Evolutionary conservation across 192 early-diverging fungal genomes (phyloP).

Genomic region (Backusella circina): DNA sequence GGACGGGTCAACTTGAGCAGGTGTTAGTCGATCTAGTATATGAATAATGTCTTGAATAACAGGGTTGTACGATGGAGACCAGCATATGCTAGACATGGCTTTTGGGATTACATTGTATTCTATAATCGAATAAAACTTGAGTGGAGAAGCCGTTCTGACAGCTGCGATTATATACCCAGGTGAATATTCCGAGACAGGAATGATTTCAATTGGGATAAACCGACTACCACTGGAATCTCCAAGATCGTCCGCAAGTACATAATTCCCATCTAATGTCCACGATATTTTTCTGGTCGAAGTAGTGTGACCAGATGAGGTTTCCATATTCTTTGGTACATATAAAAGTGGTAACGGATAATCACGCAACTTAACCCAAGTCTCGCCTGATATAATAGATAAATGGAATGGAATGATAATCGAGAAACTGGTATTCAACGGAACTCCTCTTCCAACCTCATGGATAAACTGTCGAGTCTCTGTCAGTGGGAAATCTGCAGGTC

Average conservation of each 20-base stretch:
- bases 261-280: conserved; percentile 26
- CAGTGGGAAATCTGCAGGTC: conserved; percentile 8
- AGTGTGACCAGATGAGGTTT: not conserved
- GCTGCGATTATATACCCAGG: conserved; percentile 11
- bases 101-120: conserved; percentile 18
- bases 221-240: conserved; percentile 16
- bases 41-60: conserved; percentile 28
- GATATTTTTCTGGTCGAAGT: not conserved
- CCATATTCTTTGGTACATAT: conserved; percentile 19
- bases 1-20: conserved; percentile 27
- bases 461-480: conserved; percentile 22
- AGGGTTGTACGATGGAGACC: conserved; percentile 31
- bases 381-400: conserved; percentile 21
- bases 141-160: conserved; percentile 24
- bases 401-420: conserved; percentile 32
- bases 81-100: conserved; percentile 14
- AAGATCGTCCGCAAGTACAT: conserved; percentile 37
- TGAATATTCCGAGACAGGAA: not conserved
- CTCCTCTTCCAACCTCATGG: conserved; percentile 26
- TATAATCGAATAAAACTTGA: conserved; percentile 37
- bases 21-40: conserved; percentile 25
- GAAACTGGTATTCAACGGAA: conserved; percentile 31
- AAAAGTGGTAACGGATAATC: conserved; percentile 38
- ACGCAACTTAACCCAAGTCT: conserved; percentile 28
- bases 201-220: not conserved